These are phyloP conservation scores for Metschnikowia rubicola DNA, from an alignment of 805 yeast species.

Conservation along the genomic window DNA sequence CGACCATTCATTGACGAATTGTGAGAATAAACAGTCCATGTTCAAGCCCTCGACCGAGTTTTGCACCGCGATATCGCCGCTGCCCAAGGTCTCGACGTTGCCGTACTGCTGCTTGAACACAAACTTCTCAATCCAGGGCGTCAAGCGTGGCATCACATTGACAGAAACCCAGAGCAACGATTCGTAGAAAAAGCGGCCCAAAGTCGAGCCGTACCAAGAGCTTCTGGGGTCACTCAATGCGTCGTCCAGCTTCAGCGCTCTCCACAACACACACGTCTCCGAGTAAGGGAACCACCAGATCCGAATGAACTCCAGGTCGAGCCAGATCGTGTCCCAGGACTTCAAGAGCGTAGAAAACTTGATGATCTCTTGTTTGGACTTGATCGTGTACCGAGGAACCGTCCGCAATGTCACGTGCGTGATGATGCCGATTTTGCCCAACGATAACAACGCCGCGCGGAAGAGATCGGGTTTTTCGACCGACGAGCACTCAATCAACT, in stretches of 20 bases:
- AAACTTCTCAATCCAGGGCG: slow-evolving; percentile 82
- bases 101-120: slow-evolving; percentile 86
- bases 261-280: slow-evolving; percentile 82
- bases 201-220: slow-evolving; percentile 80
- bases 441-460: slow-evolving; percentile 76
- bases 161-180: slow-evolving; percentile 76
- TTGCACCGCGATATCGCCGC: slow-evolving; percentile 66
- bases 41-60: slow-evolving; percentile 82
- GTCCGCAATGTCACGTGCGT: slow-evolving; percentile 81
- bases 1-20: slow-evolving; percentile 97
- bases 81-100: slow-evolving; percentile 58
- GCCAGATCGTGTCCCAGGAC: slow-evolving; percentile 80
- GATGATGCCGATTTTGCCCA: slow-evolving; percentile 90
- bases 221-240: slow-evolving; percentile 60
- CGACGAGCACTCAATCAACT: slow-evolving; percentile 63
- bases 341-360: slow-evolving; percentile 67
- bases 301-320: slow-evolving; percentile 84
- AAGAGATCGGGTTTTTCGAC: slow-evolving; percentile 62
- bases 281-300: slow-evolving; percentile 98
- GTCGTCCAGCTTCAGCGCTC: slow-evolving; percentile 74
- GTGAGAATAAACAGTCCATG: slow-evolving; percentile 94
- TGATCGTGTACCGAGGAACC: slow-evolving; percentile 78
- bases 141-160: slow-evolving; percentile 64
- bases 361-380: slow-evolving; percentile 78
- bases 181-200: slow-evolving; percentile 81